Evolutionary conservation across 78 protist genomes (phyloP).

Genomic region (Monosiga brevicollis): DNA sequence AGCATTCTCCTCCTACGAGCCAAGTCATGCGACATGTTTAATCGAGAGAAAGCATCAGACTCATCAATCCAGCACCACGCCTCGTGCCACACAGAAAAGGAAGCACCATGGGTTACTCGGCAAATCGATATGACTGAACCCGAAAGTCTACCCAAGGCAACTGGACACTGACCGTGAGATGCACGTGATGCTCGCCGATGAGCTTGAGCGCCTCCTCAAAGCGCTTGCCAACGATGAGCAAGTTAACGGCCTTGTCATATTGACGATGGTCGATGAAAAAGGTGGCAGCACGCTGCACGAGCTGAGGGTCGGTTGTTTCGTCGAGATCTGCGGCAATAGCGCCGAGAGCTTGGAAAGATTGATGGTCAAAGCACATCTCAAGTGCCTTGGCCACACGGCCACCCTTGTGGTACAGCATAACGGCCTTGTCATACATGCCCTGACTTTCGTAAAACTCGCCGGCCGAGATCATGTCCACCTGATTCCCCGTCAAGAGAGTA

Average conservation of each 20-base stretch:
- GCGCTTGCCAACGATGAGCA: slow-evolving; percentile 11
- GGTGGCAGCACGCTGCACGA: slow-evolving; percentile 22
- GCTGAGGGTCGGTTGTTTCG: slow-evolving; percentile 33
- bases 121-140: too few relatives aligned
- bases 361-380: slow-evolving; percentile 48
- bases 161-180: slow-evolving; percentile 42
- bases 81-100: too few relatives aligned
- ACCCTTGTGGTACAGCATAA: slow-evolving; percentile 51
- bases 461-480: slow-evolving; percentile 13
- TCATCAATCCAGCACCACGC: too few relatives aligned
- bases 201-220: slow-evolving; percentile 18
- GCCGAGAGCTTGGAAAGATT: slow-evolving; percentile 37
- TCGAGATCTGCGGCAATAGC: slow-evolving; percentile 35
- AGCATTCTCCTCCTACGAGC: slow-evolving; percentile 30
- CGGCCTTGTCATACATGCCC: slow-evolving; percentile 23
- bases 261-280: slow-evolving; percentile 39
- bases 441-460: neutral
- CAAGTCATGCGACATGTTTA: too few relatives aligned
- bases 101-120: too few relatives aligned
- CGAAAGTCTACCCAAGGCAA: too few relatives aligned
- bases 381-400: slow-evolving; percentile 53
- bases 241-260: slow-evolving; percentile 43
- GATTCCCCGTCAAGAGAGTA: too few relatives aligned
- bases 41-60: too few relatives aligned
- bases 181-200: slow-evolving; percentile 29